Percentiles rank a stretch among this genome's conserved stretches.
Conservation (phyloP, 495 filamentous ascomycete genomes). For the Penicillium robsamsonii region DNA sequence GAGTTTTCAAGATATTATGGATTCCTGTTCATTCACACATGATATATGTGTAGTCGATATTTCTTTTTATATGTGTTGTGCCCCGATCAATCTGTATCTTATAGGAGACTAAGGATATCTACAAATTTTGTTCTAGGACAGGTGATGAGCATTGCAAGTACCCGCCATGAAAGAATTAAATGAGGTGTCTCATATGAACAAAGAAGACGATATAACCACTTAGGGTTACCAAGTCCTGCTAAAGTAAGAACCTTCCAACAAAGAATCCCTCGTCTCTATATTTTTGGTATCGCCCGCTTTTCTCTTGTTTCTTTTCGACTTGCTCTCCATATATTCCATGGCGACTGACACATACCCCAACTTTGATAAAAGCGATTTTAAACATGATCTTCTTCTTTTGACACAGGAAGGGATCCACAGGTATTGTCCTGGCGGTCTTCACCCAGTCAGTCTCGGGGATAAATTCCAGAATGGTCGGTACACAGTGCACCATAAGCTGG, state of each 20-base stretch:
- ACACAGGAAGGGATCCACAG: background rate
- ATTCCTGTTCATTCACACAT: background rate
- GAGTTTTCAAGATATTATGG: background rate
- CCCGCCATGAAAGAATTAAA: too few relatives aligned
- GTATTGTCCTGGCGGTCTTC: constrained; percentile 67
- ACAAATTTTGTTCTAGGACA: too few relatives aligned
- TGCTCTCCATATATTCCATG: background rate
- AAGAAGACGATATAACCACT: background rate
- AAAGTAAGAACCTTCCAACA: background rate
- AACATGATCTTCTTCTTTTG: background rate
- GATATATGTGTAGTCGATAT: background rate
- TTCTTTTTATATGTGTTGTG: background rate
- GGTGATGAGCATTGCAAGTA: background rate
- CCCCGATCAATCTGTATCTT: background rate
- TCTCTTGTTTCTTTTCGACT: background rate
- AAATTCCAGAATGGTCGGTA: constrained; percentile 82
- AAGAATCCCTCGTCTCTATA: background rate
- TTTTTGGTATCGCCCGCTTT: background rate
- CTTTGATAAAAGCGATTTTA: background rate
- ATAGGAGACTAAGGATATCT: background rate
- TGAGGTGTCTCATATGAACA: background rate
- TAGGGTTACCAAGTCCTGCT: background rate
- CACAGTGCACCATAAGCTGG: constrained; percentile 78
- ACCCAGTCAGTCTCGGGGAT: constrained; percentile 76
- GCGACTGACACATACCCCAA: background rate